Conservation (phyloP, 306 rosid species). For the Urtica urens region DNA sequence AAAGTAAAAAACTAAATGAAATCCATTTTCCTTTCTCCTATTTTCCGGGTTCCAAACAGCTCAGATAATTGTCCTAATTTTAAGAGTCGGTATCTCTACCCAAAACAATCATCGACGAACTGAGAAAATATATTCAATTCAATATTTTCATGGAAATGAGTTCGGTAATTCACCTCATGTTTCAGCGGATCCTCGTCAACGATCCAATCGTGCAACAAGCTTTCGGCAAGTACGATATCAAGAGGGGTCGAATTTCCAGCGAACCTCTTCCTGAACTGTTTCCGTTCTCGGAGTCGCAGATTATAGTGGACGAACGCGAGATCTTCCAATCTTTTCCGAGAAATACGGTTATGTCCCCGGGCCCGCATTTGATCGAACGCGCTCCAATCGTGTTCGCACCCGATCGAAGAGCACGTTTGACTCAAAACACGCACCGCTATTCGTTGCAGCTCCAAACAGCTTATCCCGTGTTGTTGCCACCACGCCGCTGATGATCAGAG, state of each 20-base stretch:
- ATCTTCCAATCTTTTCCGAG: conserved; percentile 69
- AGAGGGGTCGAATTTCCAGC: conserved; percentile 39
- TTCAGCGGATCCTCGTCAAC: conserved; percentile 36
- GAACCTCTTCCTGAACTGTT: conserved; percentile 53
- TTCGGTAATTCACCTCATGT: conserved; percentile 45
- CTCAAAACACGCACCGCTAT: conserved; percentile 83
- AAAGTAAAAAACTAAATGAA: neutral
- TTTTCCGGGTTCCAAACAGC: too few species aligned
- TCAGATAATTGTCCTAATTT: too few species aligned
- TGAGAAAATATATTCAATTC: neutral
- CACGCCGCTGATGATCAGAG: conserved; percentile 59
- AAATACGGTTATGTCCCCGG: conserved; percentile 44
- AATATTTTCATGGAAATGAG: neutral
- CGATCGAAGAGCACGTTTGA: conserved; percentile 80
- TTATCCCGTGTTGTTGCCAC: conserved; percentile 99
- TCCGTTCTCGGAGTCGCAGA: conserved; percentile 73
- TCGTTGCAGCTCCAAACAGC: conserved; percentile 83
- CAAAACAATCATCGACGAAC: neutral
- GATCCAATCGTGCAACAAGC: conserved; percentile 68
- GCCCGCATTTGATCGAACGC: conserved; percentile 49
- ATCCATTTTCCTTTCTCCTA: too few species aligned
- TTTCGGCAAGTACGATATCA: conserved; percentile 38
- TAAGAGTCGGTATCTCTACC: too few species aligned
- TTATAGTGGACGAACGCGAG: conserved; percentile 73
- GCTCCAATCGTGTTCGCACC: conserved; percentile 78